Base-by-base conservation (phyloP, 306 rosid genomes). In the Fragaria iinumae region DNA sequence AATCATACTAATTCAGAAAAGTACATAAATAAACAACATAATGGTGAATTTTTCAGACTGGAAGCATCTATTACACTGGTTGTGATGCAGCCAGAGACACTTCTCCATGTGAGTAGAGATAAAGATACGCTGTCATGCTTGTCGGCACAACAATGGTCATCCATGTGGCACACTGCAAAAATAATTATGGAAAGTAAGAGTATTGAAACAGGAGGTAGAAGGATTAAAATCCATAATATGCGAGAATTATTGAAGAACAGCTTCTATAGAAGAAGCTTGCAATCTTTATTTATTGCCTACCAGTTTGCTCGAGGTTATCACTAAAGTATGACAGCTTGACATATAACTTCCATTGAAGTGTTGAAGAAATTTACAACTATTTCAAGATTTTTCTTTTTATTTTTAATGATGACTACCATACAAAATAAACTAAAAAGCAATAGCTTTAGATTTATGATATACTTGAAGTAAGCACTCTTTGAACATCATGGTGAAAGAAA, bases 11-110 rank as follows among this genome's bases (percentile, higher is more conserved):
- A 25, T 17, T 17, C 64, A 6, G 2, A 11, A 16, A 64, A 53
- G 43, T 29, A 63, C 72, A 41, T 17, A 32, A 20, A 71, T 36
- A 47, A 63, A 70, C 62, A 62, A 36, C 47, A 59, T n/a, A 57
- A 17, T 44, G 47, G 41, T 29, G 74, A 39, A 78, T 73, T 50
- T 67, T 62, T 76, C 76, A 77, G 85, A 81, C 84, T 84, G 91
- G 97, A 91, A 85, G 93, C 97, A 79, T 92, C 97, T 96, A 96
- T 96, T 96, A 92, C 99, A 96, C 99, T 86, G 99, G 99, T 96
- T 96, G 99, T 80, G 97, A 93, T 87, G 99, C 99, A 85, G 99
- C 98, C 78, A 91, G 86, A 23, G 93, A 85, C 73, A 96, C 99
- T 93, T 96, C 99, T 80, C 98, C 99, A 50, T 85, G 93, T 55